phyloP scores from a whole-genome alignment of 352 stramenopile species.

The Pythium grandisporangium region DNA sequence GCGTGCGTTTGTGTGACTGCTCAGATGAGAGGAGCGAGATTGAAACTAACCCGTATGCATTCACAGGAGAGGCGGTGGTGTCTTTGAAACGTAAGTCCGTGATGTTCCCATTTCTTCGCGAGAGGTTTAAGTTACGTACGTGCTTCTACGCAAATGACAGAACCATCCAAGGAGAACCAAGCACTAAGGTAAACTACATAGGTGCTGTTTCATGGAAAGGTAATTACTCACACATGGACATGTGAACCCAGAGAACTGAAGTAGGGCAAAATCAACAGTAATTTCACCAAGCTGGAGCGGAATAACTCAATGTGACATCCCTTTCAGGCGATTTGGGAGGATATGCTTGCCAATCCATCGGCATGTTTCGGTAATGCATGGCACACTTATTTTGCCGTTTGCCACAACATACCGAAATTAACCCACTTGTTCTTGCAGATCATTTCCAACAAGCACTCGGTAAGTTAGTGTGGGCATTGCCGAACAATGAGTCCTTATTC shows the following conservation, averaged over 20 bases:
- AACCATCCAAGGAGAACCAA: constrained; percentile 51
- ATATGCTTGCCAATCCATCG: constrained; percentile 81
- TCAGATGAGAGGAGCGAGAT: too few relatives aligned
- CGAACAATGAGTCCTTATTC: constrained; percentile 2
- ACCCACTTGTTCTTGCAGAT: constrained; percentile 16
- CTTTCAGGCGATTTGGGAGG: constrained; percentile 74
- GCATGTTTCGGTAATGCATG: constrained; percentile 59
- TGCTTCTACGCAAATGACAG: constrained; percentile 10
- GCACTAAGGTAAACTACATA: constrained; percentile 59
- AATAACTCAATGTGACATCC: not conserved
- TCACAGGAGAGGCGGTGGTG: constrained; percentile 25
- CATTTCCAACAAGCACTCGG: constrained; percentile 68
- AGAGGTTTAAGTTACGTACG: not conserved
- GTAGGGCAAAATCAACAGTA: constrained; percentile 4
- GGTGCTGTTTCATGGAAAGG: not conserved
- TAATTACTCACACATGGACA: not conserved
- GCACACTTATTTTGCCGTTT: constrained; percentile 1
- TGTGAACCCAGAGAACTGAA: constrained; percentile 17
- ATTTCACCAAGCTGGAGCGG: not conserved
- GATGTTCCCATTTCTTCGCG: not conserved
- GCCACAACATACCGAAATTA: too few relatives aligned
- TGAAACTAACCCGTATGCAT: not conserved
- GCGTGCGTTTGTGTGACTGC: not conserved
- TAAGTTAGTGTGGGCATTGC: constrained; percentile 8
- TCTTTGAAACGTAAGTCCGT: constrained; percentile 60